Conservation (phyloP, 2,329 filamentous ascomycete genomes). For the Lachnellula suecica region DNA sequence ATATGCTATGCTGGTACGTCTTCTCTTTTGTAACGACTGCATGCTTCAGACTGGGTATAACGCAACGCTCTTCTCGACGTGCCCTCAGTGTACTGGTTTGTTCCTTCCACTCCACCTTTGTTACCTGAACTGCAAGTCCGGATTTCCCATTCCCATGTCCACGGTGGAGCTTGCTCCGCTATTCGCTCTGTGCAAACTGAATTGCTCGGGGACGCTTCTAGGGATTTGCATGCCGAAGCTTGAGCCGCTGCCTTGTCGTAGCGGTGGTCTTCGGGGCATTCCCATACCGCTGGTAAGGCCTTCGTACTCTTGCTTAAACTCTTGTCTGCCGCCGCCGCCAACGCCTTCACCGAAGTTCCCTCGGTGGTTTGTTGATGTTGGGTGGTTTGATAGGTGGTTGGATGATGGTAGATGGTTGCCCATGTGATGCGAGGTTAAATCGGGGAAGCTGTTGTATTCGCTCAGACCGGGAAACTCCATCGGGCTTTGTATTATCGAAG, state of each 20-base stretch:
- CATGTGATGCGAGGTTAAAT: slow-evolving; percentile 18
- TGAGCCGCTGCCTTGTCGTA: slow-evolving; percentile 23
- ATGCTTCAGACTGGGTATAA: not conserved
- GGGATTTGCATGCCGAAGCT: slow-evolving; percentile 24
- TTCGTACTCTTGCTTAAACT: slow-evolving; percentile 27
- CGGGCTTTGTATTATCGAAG: slow-evolving; percentile 23
- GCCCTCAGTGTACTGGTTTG: not conserved
- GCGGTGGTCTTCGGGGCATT: slow-evolving; percentile 22
- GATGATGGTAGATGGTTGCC: slow-evolving; percentile 3
- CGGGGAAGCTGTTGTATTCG: slow-evolving; percentile 23
- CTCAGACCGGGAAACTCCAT: slow-evolving; percentile 26
- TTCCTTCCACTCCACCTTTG: not conserved
- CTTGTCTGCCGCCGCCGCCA: slow-evolving; percentile 15
- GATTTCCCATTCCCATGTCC: slow-evolving; percentile 9
- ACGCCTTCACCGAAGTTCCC: slow-evolving; percentile 21
- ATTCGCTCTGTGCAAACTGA: slow-evolving; percentile 20
- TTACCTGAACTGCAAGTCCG: not conserved
- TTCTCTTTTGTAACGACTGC: not conserved
- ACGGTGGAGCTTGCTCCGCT: slow-evolving; percentile 15
- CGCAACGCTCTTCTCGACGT: not conserved
- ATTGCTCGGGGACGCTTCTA: slow-evolving; percentile 28
- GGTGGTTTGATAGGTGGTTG: too few species aligned
- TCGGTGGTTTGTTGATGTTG: slow-evolving; percentile 4
- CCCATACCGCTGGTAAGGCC: slow-evolving; percentile 11
- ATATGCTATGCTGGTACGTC: not conserved